Conservation (phyloP, 1,284 basidiomycete species). For the Omphalotus olearius region DNA sequence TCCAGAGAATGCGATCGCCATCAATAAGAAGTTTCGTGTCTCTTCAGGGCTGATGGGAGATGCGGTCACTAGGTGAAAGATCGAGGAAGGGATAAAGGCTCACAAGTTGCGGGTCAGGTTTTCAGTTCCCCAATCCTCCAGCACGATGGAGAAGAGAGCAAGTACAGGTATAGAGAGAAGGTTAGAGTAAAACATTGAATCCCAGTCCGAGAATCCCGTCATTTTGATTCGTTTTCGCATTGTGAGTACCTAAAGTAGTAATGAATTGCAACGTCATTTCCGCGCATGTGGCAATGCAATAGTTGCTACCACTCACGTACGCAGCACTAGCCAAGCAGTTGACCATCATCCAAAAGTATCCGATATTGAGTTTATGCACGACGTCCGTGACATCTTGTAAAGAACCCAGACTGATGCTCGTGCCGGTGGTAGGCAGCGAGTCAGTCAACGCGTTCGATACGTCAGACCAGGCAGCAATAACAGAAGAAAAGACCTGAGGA, state of each 20-base stretch:
- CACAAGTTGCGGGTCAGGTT: constrained; percentile 88
- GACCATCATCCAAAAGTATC: constrained; percentile 95
- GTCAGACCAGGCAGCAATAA: constrained; percentile 96
- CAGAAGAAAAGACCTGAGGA: constrained; percentile 81
- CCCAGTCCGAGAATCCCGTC: constrained; percentile 99
- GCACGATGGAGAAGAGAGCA: constrained; percentile 75
- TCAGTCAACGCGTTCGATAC: constrained; percentile 52
- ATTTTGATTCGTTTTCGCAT: constrained; percentile 98
- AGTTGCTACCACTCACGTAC: constrained; percentile 61
- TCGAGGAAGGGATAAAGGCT: constrained; percentile 23
- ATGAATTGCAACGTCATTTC: constrained; percentile 2
- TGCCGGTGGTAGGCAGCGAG: constrained; percentile 40
- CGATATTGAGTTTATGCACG: constrained; percentile 65
- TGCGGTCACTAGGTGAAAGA: constrained; percentile 9
- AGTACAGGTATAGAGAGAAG: constrained; percentile 92
- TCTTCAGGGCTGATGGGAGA: constrained; percentile 66
- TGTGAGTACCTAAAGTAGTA: constrained; percentile 64
- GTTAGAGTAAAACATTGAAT: constrained; percentile 99
- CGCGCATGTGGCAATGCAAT: constrained; percentile 4
- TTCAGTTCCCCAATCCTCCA: constrained; percentile 88
- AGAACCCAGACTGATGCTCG: constrained; percentile 36
- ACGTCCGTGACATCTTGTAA: constrained; percentile 43
- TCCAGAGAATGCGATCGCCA: constrained; percentile 92
- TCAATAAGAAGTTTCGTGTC: constrained; percentile 77
- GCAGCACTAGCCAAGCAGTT: constrained; percentile 92